Base-by-base conservation (phyloP, 2,329 filamentous ascomycete species). In the Thielaviopsis euricoi region DNA sequence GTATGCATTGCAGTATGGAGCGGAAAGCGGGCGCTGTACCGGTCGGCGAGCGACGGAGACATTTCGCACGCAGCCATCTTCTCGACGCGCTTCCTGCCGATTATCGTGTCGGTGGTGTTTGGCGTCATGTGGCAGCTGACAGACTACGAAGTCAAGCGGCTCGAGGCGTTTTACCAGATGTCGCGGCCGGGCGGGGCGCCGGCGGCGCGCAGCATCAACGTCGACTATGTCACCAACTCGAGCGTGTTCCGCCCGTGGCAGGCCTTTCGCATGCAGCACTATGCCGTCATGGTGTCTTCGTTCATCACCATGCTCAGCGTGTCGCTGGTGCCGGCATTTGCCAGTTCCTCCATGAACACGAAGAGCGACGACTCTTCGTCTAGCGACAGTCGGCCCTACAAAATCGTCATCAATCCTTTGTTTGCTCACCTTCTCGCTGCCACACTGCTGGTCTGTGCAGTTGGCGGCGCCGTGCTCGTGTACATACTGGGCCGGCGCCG, bases 221-320 rank as follows among this genome's bases (percentile, higher is more conserved):
- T 86, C 61, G 83, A 87, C 67, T 89, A 89, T 60, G 75, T 86
- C 51, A 87, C 84, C 5, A 77, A 80, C 63, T 79, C 84, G 70
- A 82, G 77, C 64, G 80, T 86, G 64, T 68, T 84, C 46, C 76
- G 83, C 2, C 85, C 85, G 0, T 67, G 87, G 4, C 74, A 77
- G 52, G 84, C 85, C 1, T 64, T 87, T 2, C 73, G 73, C 60
- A 76, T 79, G 62, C 75, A 74, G 51, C 85, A 89, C 64, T 85
- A 82, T 65, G 83, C 85, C 0, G 85, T 89, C 6, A 78, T 78
- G 0, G 71, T 83, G 15, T 86, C 82, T 0, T 85, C 83, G 0
- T 62, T 85, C 6, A 79, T 80, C 0, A 82, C 82, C 1, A 68
- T 84, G 4, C 70, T 88, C 53, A 82, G 85, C 15, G 79, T 85